Conservation (phyloP, 139 green algal species). For the Picochlorum costavermella region DNA sequence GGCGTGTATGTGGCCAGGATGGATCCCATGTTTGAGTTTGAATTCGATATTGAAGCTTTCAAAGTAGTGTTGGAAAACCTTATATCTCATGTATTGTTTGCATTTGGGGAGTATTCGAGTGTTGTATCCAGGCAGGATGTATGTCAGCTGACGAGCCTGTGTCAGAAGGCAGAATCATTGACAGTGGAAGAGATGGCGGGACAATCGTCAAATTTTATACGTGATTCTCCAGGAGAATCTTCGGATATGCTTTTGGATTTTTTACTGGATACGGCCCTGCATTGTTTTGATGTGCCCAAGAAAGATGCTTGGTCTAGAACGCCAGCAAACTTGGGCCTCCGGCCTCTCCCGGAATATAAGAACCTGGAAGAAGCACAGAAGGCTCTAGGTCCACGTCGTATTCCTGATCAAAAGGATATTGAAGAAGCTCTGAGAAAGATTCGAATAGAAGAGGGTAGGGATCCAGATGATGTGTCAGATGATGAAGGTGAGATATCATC, state of each 20-base stretch:
- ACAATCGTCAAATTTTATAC: slow-evolving; percentile 7
- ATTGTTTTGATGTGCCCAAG: slow-evolving; percentile 8
- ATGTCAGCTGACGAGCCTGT: background rate
- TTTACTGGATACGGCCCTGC: slow-evolving; percentile 22
- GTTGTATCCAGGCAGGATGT: slow-evolving; percentile 2
- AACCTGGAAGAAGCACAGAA: slow-evolving; percentile 38
- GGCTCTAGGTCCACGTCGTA: slow-evolving; percentile 29
- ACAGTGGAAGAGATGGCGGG: background rate
- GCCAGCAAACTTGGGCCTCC: slow-evolving; percentile 30
- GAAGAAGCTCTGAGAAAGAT: slow-evolving; percentile 25
- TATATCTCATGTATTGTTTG: slow-evolving; percentile 15
- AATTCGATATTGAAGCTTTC: slow-evolving; percentile 15
- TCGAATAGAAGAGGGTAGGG: slow-evolving; percentile 23
- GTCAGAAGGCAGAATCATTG: slow-evolving; percentile 1
- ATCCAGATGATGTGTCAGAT: background rate
- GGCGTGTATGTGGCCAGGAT: background rate
- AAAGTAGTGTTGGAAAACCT: slow-evolving; percentile 4
- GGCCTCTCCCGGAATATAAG: slow-evolving; percentile 33
- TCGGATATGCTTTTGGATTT: slow-evolving; percentile 17
- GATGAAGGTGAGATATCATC: slow-evolving; percentile 9
- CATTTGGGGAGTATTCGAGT: slow-evolving; percentile 5
- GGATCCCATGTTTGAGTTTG: slow-evolving; percentile 20
- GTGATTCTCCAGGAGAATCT: slow-evolving; percentile 13
- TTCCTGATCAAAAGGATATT: slow-evolving; percentile 25
- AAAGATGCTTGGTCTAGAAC: slow-evolving; percentile 5